Conservation (phyloP, 805 yeast genomes). For the Hanseniaspora valbyensis region DNA sequence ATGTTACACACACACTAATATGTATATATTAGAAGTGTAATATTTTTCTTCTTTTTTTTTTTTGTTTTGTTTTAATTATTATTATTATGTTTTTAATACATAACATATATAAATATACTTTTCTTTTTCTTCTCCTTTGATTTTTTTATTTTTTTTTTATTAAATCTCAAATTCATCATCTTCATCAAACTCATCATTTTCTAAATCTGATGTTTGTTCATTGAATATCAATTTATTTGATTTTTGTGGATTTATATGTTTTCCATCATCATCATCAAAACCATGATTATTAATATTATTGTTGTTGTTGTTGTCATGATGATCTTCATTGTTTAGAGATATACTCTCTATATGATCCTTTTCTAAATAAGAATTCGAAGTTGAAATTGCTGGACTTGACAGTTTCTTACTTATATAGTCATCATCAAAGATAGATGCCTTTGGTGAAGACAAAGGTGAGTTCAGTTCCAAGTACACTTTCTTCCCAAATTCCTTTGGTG, state of each 20-base stretch:
- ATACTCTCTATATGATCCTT: background rate
- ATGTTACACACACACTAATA: no score
- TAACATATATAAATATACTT: no score
- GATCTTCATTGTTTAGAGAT: background rate
- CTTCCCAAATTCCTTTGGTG: conserved; percentile 21
- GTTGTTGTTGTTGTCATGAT: background rate
- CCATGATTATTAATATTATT: background rate
- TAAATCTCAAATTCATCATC: conserved; percentile 23
- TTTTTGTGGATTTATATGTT: background rate
- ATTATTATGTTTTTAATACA: no score
- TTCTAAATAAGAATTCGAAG: background rate
- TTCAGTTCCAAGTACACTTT: conserved; percentile 29
- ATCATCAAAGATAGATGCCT: conserved; percentile 22
- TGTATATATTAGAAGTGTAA: no score
- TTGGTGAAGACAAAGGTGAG: conserved; percentile 29
- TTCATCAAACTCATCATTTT: conserved; percentile 22
- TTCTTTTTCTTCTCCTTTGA: no score
- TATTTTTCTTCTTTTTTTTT: no score
- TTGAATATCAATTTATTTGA: conserved; percentile 16
- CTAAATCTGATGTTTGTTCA: conserved; percentile 23
- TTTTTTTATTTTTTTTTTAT: background rate
- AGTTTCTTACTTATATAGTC: conserved; percentile 15
- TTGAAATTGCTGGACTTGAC: background rate
- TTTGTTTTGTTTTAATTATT: no score
- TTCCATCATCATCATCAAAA: background rate